Conservation (phyloP, 2,329 filamentous ascomycete genomes). For the Geosmithia flava region DNA sequence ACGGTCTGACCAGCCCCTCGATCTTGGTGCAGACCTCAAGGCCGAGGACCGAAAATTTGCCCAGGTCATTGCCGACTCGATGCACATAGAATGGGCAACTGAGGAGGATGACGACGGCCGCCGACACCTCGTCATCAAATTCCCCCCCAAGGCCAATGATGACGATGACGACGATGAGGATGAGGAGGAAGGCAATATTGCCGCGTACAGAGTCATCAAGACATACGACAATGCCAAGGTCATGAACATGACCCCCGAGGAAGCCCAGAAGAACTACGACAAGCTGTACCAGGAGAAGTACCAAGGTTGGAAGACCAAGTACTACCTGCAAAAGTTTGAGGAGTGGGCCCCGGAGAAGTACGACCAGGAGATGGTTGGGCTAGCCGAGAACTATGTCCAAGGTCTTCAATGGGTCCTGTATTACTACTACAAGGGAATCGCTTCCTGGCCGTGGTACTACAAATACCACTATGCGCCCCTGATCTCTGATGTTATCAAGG, state of each 20-base stretch:
- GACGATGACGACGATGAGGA: conserved; percentile 42
- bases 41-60: conserved; percentile 89
- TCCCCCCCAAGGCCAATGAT: conserved; percentile 32
- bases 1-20: conserved; percentile 50
- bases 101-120: conserved; percentile 42
- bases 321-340: conserved; percentile 80
- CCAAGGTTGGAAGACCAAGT: conserved; percentile 82
- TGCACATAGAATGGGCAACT: conserved; percentile 45
- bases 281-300: conserved; percentile 87
- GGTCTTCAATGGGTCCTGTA: conserved; percentile 96
- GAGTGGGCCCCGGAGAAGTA: conserved; percentile 76
- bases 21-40: conserved; percentile 61
- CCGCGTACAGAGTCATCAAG: conserved; percentile 74
- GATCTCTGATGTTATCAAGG: conserved; percentile 90
- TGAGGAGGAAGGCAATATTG: conserved; percentile 70
- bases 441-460: conserved; percentile 98
- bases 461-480: conserved; percentile 93
- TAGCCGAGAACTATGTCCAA: conserved; percentile 95
- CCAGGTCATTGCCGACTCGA: conserved; percentile 63
- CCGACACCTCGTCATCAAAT: conserved; percentile 37
- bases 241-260: conserved; percentile 65
- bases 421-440: conserved; percentile 96
- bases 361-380: conserved; percentile 58
- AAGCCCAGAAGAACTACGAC: conserved; percentile 68
- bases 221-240: conserved; percentile 85